Evolutionary conservation across 495 filamentous ascomycete species (phyloP).

Genomic region (Annulohypoxylon stygium): DNA sequence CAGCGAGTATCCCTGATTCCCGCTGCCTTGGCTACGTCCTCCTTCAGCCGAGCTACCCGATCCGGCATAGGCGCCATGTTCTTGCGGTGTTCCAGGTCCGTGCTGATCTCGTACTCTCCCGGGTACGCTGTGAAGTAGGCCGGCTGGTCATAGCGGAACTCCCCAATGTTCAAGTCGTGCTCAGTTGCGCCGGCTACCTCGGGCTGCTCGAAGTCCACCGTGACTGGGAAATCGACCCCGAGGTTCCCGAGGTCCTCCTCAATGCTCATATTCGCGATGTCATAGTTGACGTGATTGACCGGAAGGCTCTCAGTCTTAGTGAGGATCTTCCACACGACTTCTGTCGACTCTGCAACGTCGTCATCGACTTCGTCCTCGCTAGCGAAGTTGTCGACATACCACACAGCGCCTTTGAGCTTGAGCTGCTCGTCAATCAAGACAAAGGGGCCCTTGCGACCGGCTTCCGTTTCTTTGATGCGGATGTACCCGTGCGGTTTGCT

Average conservation of each 20-base stretch:
- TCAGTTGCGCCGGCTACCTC: conserved; percentile 6
- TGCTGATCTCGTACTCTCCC: conserved; percentile 37
- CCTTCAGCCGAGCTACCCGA: conserved; percentile 24
- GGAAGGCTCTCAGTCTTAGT: conserved; percentile 29
- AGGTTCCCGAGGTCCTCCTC: conserved; percentile 33
- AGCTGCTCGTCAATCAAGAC: conserved; percentile 34
- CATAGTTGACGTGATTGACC: conserved; percentile 35
- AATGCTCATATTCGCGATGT: conserved; percentile 32
- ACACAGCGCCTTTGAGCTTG: conserved; percentile 16
- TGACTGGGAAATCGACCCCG: conserved; percentile 24
- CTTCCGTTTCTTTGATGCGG: conserved; percentile 29
- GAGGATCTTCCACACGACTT: conserved; percentile 39
- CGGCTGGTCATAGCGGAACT: neutral
- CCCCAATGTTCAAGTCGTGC: conserved; percentile 17
- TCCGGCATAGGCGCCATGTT: neutral
- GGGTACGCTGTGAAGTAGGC: conserved; percentile 20
- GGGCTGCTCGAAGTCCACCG: conserved; percentile 21
- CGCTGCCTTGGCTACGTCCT: conserved; percentile 25
- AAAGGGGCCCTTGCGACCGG: conserved; percentile 30
- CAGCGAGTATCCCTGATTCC: conserved; percentile 17
- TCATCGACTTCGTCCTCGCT: conserved; percentile 20
- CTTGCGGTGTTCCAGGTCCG: conserved; percentile 11
- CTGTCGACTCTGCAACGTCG: conserved; percentile 17
- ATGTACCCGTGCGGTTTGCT: conserved; percentile 36
- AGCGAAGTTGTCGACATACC: conserved; percentile 35